Evolutionary conservation across 169 alveolate genomes (phyloP).

Genomic region (Plasmodium gonderi): DNA sequence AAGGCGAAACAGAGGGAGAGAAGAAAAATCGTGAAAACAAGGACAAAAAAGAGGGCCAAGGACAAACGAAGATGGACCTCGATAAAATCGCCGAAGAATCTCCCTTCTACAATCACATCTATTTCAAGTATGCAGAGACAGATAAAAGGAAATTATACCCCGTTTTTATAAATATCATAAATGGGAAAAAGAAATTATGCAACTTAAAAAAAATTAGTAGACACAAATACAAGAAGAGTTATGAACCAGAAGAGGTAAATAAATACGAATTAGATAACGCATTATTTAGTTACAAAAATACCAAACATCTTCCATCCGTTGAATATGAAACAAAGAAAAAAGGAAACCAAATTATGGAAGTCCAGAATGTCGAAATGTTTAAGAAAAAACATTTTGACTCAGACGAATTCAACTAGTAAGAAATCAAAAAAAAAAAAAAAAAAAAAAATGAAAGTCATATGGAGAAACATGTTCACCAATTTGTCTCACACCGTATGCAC

Average conservation of each 20-base stretch:
- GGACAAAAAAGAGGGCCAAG: not conserved
- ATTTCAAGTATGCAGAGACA: slow-evolving; percentile 25
- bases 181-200: slow-evolving; percentile 61
- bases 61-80: not conserved
- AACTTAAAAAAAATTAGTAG: slow-evolving; percentile 27
- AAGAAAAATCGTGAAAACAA: not conserved
- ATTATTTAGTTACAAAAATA: slow-evolving; percentile 34
- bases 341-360: not conserved
- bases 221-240: not conserved
- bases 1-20: not conserved
- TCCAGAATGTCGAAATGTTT: not conserved
- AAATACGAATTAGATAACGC: slow-evolving; percentile 41
- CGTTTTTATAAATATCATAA: slow-evolving; percentile 28
- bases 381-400: slow-evolving; percentile 10
- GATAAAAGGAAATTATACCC: slow-evolving; percentile 26
- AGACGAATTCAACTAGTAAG: slow-evolving; percentile 60
- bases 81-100: slow-evolving; percentile 13
- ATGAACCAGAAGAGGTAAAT: not conserved
- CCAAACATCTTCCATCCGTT: slow-evolving; percentile 4
- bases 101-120: slow-evolving; percentile 55
- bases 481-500: too few relatives aligned
- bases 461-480: too few relatives aligned
- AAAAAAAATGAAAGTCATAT: not conserved
- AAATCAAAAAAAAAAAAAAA: not conserved
- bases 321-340: not conserved